Evolutionary conservation across 75 land plant species (phyloP), one percentile per base, ranked within the genome.

Genomic region (Sequoiadendron giganteum): DNA sequence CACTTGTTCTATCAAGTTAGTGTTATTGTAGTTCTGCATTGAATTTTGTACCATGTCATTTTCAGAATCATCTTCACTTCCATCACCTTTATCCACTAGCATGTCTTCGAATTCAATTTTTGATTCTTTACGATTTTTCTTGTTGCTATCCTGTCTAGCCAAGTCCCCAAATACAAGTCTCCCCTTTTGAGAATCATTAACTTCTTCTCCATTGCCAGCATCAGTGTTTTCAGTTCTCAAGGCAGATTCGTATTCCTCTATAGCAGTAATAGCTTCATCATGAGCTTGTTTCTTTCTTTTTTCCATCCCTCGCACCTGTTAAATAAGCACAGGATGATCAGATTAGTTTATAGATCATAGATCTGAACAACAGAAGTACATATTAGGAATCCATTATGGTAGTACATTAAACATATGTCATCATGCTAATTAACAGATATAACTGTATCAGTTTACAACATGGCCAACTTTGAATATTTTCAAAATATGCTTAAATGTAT

Each of bases 231-330:
- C 36, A 42, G 84, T 42, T 40, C 89, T 90, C 85, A 83, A 72
- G 2, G 86, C 87, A 87, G 90, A 85, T 40, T 96, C 96, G 91
- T 88, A 92, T 87, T 95, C 99, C 88, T 97, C 88, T 58, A 98
- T 88, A 87, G 98, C 94, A 86, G 88, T 88, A 38, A 85, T 84
- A 25, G 97, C 98, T 89, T 96, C 99, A 88, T 92, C 92, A 77
- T 86, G 56, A 54, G 96, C 96, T 45, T 89, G 94, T 52, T 94
- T 95, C 61, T 91, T 88, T 68, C 90, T 92, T 90, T 93, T 97
- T 85, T 95, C 92, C 81, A 97, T 87, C 0, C 96, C 96, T 48
- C 98, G 95, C 15, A 90, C 96, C 99, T 98, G 90, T 30, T 36
- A 54, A 86, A 70, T 16, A 21, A 11, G 34, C 82, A 86, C 25